Evolutionary conservation across 2,329 filamentous ascomycete genomes (phyloP).

Genomic region (Neonectria sp.): DNA sequence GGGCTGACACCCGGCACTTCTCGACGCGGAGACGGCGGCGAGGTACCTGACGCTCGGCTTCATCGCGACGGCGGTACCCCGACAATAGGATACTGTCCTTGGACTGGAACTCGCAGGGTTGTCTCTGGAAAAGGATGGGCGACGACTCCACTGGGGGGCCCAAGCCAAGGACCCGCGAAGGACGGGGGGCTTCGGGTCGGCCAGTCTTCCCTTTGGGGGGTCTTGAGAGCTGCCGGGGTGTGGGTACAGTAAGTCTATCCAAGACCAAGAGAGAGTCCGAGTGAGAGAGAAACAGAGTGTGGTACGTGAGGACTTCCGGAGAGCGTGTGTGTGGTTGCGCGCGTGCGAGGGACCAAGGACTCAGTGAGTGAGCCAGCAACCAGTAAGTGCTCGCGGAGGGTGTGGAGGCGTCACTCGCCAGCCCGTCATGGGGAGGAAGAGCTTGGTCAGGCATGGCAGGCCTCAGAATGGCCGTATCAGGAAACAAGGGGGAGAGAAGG

Average conservation of each 20-base stretch:
- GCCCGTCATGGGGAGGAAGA: conserved; percentile 32
- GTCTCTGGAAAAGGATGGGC: conserved; percentile 35
- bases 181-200: conserved; percentile 33
- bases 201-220: conserved; percentile 21
- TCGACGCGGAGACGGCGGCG: conserved; percentile 35
- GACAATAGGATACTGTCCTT: conserved; percentile 40
- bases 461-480: conserved; percentile 40
- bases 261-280: conserved; percentile 8
- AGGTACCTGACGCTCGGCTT: conserved; percentile 36
- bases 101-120: conserved; percentile 41
- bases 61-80: conserved; percentile 39
- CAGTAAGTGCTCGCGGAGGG: conserved; percentile 41
- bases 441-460: conserved; percentile 47
- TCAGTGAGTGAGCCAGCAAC: conserved; percentile 21
- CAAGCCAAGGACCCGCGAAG: conserved; percentile 37
- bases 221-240: conserved; percentile 22
- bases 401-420: conserved; percentile 44
- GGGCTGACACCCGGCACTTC: conserved; percentile 42
- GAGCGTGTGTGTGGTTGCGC: conserved; percentile 13
- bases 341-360: conserved; percentile 27
- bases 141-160: conserved; percentile 37
- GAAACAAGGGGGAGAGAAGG: conserved; percentile 35
- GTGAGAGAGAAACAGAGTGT: conserved; percentile 8
- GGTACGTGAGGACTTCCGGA: background rate
- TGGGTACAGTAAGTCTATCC: conserved; percentile 23